A percentile compares a stretch with the other conserved stretches of the same genome.
These are phyloP conservation scores for Fonsecaea multimorphosa DNA, from an alignment of 2,329 filamentous ascomycete species.

Conservation along the genomic window DNA sequence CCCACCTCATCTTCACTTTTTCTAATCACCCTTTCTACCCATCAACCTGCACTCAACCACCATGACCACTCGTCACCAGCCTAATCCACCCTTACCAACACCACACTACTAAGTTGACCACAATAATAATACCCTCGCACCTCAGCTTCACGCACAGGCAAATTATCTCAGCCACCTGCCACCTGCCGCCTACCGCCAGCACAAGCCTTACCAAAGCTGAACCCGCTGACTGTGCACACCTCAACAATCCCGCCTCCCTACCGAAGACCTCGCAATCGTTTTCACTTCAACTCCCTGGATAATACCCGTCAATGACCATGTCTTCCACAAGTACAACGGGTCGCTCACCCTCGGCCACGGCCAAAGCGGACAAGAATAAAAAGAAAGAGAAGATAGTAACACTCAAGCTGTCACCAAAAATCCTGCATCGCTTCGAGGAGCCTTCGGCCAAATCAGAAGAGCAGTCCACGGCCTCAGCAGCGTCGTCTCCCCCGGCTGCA, in stretches of 20 bases:
- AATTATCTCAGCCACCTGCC: slow-evolving; percentile 31
- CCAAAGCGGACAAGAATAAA: slow-evolving; percentile 45
- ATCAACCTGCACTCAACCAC: slow-evolving; percentile 34
- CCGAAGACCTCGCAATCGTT: slow-evolving; percentile 7
- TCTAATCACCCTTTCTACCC: slow-evolving; percentile 30
- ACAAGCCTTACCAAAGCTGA: slow-evolving; percentile 39
- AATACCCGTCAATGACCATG: slow-evolving; percentile 41
- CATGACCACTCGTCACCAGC: slow-evolving; percentile 37
- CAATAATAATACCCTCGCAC: slow-evolving; percentile 30
- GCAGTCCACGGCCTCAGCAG: slow-evolving; percentile 46
- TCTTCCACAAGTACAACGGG: slow-evolving; percentile 40
- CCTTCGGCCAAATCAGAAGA: slow-evolving; percentile 32
- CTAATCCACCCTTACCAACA: slow-evolving; percentile 39
- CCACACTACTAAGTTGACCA: slow-evolving; percentile 27
- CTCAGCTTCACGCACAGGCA: slow-evolving; percentile 20
- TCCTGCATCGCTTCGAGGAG: slow-evolving; percentile 46
- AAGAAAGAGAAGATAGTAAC: slow-evolving; percentile 42
- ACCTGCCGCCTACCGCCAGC: slow-evolving; percentile 20
- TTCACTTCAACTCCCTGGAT: slow-evolving; percentile 1
- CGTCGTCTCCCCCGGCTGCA: slow-evolving; percentile 43
- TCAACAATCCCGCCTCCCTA: slow-evolving; percentile 9
- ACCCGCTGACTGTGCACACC: slow-evolving; percentile 28
- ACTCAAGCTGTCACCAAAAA: slow-evolving; percentile 48
- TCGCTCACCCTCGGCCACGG: slow-evolving; percentile 38
- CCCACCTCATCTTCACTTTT: slow-evolving; percentile 33